These are phyloP conservation scores for Ceratobasidium sp. DNA, from an alignment of 1,284 basidiomycete genomes.

Conservation along the genomic window DNA sequence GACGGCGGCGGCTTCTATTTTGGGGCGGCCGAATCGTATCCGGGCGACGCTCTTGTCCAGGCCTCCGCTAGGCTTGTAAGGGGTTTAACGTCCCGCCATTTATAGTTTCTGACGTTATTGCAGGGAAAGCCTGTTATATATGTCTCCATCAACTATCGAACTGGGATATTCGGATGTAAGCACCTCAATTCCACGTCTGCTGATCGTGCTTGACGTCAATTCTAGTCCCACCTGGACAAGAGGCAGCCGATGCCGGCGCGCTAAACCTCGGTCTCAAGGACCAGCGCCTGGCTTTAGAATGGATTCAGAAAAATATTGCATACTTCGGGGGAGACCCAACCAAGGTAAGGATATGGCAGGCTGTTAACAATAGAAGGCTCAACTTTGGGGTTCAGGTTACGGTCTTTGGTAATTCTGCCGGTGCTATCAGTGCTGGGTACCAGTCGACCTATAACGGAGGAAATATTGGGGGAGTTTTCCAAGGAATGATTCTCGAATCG, in stretches of 20 bases:
- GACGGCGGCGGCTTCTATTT: slow-evolving; percentile 49
- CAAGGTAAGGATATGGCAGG: slow-evolving; percentile 6
- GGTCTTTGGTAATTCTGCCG: slow-evolving; percentile 46
- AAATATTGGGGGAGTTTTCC: slow-evolving; percentile 28
- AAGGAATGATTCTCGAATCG: slow-evolving; percentile 37
- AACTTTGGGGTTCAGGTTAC: no score
- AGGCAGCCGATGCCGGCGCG: slow-evolving; percentile 46
- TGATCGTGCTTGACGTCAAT: background rate
- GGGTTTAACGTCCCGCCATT: slow-evolving; percentile 2
- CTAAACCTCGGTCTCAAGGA: slow-evolving; percentile 52
- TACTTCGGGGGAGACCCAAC: slow-evolving; percentile 30
- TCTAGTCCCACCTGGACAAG: slow-evolving; percentile 43
- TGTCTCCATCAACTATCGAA: slow-evolving; percentile 53
- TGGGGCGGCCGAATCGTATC: slow-evolving; percentile 22
- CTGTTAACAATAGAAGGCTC: background rate
- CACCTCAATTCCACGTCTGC: no score
- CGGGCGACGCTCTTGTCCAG: background rate
- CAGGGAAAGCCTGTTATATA: slow-evolving; percentile 49
- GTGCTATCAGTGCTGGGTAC: slow-evolving; percentile 41
- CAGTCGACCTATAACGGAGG: slow-evolving; percentile 42
- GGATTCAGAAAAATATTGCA: slow-evolving; percentile 29
- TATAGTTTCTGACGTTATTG: slow-evolving; percentile 9
- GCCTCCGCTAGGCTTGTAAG: slow-evolving; percentile 24
- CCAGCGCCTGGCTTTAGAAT: slow-evolving; percentile 43
- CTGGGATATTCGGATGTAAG: slow-evolving; percentile 54